Evolutionary conservation across 179 eudicot genomes (phyloP), one percentile per base, ranked within the genome.

Genomic region (Actinidia chinensis): DNA sequence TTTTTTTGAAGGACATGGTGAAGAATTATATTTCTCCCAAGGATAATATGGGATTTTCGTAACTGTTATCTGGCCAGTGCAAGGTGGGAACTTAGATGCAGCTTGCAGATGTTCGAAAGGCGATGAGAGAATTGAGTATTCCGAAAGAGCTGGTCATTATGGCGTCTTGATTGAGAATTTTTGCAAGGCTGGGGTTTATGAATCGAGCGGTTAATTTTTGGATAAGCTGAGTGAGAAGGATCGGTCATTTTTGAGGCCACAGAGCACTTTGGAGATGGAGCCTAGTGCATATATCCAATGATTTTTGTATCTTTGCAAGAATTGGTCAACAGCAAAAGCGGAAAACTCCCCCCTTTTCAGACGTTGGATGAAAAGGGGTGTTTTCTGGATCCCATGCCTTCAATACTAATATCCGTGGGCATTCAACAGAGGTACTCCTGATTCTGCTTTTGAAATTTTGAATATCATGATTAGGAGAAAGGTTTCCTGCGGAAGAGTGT

Each of bases 141-240:
- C 92, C 97, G 0, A 86, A 93, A 59, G 95, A 95, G 82, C 98
- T 54, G 97, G 98, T 18, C 98, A 93, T 73, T 95, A 91, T 80
- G 97, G 98, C 12, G 52, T 91, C 70, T 78, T 95, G 52, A 90
- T 95, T 66, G 97, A 93, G 83, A 87, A 84, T 82, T 90, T 83
- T 72, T 93, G 97, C 83, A 90, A 91, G 87, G 82, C 88, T 44
- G 87, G 84, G 76, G 77, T 74, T 1, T 91, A 88, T 85, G 97
- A n/a, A 93, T 68, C 83, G 80, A 5, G 97, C 98, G 10, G 88
- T 87, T 77, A 88, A 87, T 12, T 84, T 93, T 67, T 91, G 75
- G 95, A 93, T 86, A 87, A 93, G 79, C 87, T 93, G 52, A 83
- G 91, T 74, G 97, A 95, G 76, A 90, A 95, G 81, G 97, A 93